phyloP scores from a whole-genome alignment of 805 yeast species.

The Spathaspora girioi region DNA sequence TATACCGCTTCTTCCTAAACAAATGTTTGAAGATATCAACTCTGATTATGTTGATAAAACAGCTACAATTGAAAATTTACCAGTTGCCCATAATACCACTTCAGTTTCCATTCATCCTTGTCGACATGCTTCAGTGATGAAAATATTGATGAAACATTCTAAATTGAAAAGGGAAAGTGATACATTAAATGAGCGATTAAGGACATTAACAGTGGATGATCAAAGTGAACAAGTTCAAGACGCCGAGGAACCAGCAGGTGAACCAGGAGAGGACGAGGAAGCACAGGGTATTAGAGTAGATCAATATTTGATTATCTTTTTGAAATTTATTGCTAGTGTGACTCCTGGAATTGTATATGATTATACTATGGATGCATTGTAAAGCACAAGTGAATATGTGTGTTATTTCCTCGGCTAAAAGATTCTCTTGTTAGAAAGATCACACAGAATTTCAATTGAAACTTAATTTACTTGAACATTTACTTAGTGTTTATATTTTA shows the following conservation, averaged over 20 bases:
- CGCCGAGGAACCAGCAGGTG: slow-evolving; percentile 8
- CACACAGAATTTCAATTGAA: no score
- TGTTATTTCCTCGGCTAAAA: no score
- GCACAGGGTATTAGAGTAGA: slow-evolving; percentile 67
- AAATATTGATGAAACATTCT: slow-evolving; percentile 72
- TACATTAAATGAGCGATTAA: slow-evolving; percentile 38
- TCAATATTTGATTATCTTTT: slow-evolving; percentile 82
- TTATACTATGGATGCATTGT: slow-evolving; percentile 95
- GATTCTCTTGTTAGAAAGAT: no score
- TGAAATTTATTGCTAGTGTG: slow-evolving; percentile 93
- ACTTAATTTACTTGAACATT: no score
- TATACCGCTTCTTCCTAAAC: slow-evolving; percentile 76
- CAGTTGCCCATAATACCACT: slow-evolving; percentile 72
- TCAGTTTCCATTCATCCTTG: slow-evolving; percentile 95
- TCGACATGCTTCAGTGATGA: slow-evolving; percentile 93
- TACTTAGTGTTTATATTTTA: no score
- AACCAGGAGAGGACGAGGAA: slow-evolving; percentile 20
- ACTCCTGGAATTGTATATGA: slow-evolving; percentile 98
- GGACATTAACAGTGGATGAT: slow-evolving; percentile 46
- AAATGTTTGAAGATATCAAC: slow-evolving; percentile 93
- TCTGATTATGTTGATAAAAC: slow-evolving; percentile 93
- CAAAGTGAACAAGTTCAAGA: slow-evolving; percentile 10
- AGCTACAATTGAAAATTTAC: slow-evolving; percentile 91
- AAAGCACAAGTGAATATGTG: slow-evolving; percentile 1
- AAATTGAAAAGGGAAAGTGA: slow-evolving; percentile 28